Evolutionary conservation across 768 basidiomycete species (phyloP).

Genomic region (Pluteus cervinus): DNA sequence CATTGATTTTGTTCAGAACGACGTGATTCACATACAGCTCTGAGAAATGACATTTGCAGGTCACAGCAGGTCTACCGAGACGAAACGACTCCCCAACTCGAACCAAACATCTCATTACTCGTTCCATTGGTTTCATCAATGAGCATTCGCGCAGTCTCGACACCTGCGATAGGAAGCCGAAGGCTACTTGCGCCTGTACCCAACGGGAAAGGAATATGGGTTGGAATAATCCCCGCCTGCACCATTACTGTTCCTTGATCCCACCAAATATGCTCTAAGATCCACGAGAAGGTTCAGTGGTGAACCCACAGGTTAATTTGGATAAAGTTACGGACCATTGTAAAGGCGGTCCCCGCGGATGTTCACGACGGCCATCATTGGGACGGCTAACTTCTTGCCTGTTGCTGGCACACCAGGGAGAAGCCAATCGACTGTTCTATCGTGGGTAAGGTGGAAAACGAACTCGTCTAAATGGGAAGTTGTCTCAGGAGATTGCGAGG

Average conservation of each 20-base stretch:
- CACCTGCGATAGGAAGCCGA: constrained; percentile 31
- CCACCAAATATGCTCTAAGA: constrained; percentile 40
- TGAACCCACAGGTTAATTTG: not conserved
- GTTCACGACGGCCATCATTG: constrained; percentile 52
- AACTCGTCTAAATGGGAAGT: constrained; percentile 37
- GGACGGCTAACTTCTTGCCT: constrained; percentile 39
- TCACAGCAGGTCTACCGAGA: no score
- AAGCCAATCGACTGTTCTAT: constrained; percentile 38
- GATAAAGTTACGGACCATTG: constrained; percentile 19
- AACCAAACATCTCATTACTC: constrained; percentile 33
- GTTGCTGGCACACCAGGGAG: constrained; percentile 50
- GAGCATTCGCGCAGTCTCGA: constrained; percentile 29
- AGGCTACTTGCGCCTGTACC: constrained; percentile 16
- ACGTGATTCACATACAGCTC: no score
- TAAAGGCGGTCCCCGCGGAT: constrained; percentile 35
- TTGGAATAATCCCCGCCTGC: constrained; percentile 31
- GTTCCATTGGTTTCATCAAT: constrained; percentile 27
- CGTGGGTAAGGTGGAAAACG: constrained; percentile 39
- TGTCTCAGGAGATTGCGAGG: not conserved
- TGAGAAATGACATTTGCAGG: no score
- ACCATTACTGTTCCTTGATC: constrained; percentile 33
- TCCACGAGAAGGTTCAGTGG: not conserved
- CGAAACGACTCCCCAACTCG: constrained; percentile 24
- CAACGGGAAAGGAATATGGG: constrained; percentile 21
- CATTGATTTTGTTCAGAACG: no score